Evolutionary conservation across 2,329 filamentous ascomycete genomes (phyloP), one percentile per base, ranked within the genome.

Genomic region (Triangularia verruculosa): DNA sequence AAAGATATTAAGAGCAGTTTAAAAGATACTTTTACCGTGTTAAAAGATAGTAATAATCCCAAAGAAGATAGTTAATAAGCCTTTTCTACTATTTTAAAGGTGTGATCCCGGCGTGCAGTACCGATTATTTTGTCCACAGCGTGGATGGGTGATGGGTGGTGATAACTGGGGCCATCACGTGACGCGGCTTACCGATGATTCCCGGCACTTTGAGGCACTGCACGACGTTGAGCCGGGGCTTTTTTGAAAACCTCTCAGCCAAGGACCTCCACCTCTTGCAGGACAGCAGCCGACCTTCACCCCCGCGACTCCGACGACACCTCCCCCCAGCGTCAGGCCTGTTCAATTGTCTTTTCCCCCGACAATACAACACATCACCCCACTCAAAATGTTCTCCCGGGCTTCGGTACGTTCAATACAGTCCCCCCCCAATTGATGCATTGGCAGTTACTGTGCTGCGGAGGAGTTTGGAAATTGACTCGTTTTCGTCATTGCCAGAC

Each of bases 351-450:
- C n/a, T 47, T 20, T 17, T 47, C 82, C 78, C 80, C 79, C 77
- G 76, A 70, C 75, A 75, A 73, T 70, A 80, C 77, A 76, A 70
- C 75, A 75, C 73, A 71, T 69, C 70, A 74, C 74, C 77, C 69
- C 22, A 27, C 51, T 17, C 78, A 85, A 78, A 72, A 86, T 86
- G 84, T 78, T 86, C 77, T 80, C 81, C 73, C 78, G 84, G 78
- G 78, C 78, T 75, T 80, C 83, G 77, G 85, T 87, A 81, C 71
- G 83, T 79, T 32, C 6, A 34, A 9, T 34, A 2, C 32, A 34
- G n/a, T n/a, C n/a, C n/a, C 15, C 32, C 15, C 15, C 4, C 32
- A 34, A 34, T 17, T 59, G 12, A 7, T 43, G 32, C 22, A 30
- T 56, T 53, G 56, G 11, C 61, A n/a, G 57, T 52, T 27, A 22